Percentiles rank a stretch among this genome's conserved stretches.
These are phyloP conservation scores for Metschnikowia kofuensis DNA, from an alignment of 805 yeast genomes.

Conservation along the genomic window DNA sequence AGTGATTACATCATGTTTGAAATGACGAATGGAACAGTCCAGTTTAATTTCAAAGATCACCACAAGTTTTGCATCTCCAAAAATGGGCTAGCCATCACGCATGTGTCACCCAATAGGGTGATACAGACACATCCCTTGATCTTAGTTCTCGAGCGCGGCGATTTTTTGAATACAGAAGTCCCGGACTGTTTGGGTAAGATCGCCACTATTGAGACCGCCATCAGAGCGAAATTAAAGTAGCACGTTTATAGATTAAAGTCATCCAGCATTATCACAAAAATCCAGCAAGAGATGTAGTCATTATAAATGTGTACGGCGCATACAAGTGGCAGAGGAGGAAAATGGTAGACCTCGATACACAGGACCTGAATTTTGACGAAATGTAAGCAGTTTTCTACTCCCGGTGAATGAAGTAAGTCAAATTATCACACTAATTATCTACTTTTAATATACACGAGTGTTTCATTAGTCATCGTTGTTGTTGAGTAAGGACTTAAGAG, in stretches of 20 bases:
- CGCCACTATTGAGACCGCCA: conserved; percentile 59
- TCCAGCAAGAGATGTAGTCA: neutral
- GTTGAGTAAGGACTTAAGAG: conserved; percentile 68
- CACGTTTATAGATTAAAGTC: conserved; percentile 3
- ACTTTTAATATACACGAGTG: conserved; percentile 1
- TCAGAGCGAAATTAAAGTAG: conserved; percentile 25
- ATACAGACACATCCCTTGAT: conserved; percentile 64
- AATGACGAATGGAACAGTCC: conserved; percentile 87
- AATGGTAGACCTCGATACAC: no score
- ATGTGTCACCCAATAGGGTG: conserved; percentile 73
- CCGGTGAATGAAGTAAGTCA: no score
- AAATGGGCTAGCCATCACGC: conserved; percentile 72
- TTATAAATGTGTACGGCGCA: neutral
- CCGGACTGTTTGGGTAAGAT: conserved; percentile 44
- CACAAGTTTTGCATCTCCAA: conserved; percentile 81
- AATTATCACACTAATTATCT: no score
- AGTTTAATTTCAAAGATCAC: conserved; percentile 94
- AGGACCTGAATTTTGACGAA: no score
- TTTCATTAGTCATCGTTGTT: conserved; percentile 41
- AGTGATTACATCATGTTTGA: conserved; percentile 86
- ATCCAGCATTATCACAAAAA: neutral
- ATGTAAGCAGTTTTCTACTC: no score
- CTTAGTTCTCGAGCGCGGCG: conserved; percentile 40
- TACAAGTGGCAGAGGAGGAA: no score
- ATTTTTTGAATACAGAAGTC: conserved; percentile 37